A percentile compares a stretch with the other conserved stretches of the same genome.
These are phyloP conservation scores for Castanea mollissima DNA, from an alignment of 306 rosid genomes.

Conservation along the genomic window DNA sequence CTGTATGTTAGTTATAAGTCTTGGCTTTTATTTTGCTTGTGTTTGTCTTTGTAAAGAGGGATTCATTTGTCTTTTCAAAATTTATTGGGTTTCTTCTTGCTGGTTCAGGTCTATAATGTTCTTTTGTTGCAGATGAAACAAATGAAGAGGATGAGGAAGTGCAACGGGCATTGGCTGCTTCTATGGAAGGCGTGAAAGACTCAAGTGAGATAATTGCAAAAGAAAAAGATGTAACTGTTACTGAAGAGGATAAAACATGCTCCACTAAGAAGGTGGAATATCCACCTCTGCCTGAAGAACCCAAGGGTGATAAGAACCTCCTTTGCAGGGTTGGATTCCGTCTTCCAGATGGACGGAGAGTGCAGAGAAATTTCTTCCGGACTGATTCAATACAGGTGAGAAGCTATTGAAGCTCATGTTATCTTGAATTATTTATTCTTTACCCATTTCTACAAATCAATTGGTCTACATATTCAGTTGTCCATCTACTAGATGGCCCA, in stretches of 20 bases:
- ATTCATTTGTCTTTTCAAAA: neutral
- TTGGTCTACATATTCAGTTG: neutral
- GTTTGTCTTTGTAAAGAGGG: neutral
- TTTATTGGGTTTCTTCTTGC: neutral
- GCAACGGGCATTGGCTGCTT: slow-evolving; percentile 65
- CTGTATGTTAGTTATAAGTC: neutral
- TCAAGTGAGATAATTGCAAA: slow-evolving; percentile 25
- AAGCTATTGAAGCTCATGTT: neutral
- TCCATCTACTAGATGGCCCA: neutral
- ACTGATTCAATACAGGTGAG: slow-evolving; percentile 80
- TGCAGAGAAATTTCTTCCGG: slow-evolving; percentile 73
- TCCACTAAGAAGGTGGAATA: slow-evolving; percentile 46
- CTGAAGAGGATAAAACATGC: slow-evolving; percentile 41
- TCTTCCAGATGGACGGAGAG: slow-evolving; percentile 89
- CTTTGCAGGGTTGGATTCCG: slow-evolving; percentile 85
- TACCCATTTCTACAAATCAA: neutral
- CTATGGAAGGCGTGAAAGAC: slow-evolving; percentile 65
- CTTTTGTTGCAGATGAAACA: slow-evolving; percentile 43
- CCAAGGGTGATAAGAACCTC: slow-evolving; percentile 73
- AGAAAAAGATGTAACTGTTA: slow-evolving; percentile 36
- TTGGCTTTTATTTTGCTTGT: neutral
- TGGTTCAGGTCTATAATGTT: neutral
- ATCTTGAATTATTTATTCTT: neutral
- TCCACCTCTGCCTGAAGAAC: slow-evolving; percentile 84
- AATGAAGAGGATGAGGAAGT: slow-evolving; percentile 73